Conservation (phyloP, 768 basidiomycete species). For the Clavulina sp. region DNA sequence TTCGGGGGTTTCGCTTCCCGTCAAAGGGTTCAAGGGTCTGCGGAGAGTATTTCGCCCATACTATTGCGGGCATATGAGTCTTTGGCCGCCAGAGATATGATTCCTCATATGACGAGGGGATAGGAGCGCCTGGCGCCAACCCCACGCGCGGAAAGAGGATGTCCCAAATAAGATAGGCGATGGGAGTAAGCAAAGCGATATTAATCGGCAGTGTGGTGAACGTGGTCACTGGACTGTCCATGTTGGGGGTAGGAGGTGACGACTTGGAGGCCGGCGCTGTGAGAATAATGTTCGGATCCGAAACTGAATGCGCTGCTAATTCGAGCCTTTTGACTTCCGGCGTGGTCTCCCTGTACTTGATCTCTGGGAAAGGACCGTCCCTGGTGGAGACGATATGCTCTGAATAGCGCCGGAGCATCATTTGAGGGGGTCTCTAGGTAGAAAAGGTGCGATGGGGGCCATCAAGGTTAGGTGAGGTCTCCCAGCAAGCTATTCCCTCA, state of each 20-base stretch:
- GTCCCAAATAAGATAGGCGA: slow-evolving; percentile 55
- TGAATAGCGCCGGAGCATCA: background rate
- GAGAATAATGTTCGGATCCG: too few relatives aligned
- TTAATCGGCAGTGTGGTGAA: too few relatives aligned
- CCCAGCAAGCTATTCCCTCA: background rate
- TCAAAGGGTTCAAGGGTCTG: slow-evolving; percentile 51
- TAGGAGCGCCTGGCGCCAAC: slow-evolving; percentile 14
- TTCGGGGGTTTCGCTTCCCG: slow-evolving; percentile 47
- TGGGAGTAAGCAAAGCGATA: slow-evolving; percentile 59
- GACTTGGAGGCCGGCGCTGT: too few relatives aligned
- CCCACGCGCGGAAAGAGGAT: slow-evolving; percentile 51
- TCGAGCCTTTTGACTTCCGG: too few relatives aligned
- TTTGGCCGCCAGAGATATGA: slow-evolving; percentile 90
- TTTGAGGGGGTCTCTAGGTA: background rate
- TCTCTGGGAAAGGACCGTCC: too few relatives aligned
- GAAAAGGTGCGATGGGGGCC: background rate
- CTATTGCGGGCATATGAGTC: slow-evolving; percentile 54
- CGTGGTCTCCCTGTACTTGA: too few relatives aligned
- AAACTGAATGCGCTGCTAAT: too few relatives aligned
- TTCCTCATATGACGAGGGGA: slow-evolving; percentile 36
- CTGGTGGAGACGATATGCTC: too few relatives aligned
- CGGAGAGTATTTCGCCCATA: slow-evolving; percentile 67
- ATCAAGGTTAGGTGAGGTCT: background rate
- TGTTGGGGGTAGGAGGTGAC: too few relatives aligned
- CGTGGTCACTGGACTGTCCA: too few relatives aligned